Base-by-base conservation (phyloP, 2,329 filamentous ascomycete genomes). In the Cladosporium sp. region DNA sequence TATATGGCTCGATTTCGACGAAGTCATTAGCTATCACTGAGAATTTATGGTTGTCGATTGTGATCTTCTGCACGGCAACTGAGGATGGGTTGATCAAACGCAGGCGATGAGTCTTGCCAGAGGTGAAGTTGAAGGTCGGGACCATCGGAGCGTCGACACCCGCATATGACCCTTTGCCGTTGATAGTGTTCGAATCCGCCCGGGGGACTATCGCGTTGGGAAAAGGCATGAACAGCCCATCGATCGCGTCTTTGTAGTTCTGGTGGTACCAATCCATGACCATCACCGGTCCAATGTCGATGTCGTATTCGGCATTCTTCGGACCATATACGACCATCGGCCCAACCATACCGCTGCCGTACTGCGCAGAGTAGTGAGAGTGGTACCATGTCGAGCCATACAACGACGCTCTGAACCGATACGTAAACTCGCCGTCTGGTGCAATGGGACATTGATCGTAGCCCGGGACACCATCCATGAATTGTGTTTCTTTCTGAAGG, bases 1-100 rank as follows among this genome's bases (percentile, higher is more conserved):
- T 64, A 63, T 76, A 78, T 0, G 76, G 76, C 25, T 68, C 58
- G 36, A 77, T 70, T 2, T 75, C 73, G 2, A 78, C 71, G 28
- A 75, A 73, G 59, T 78, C 76, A 22, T 71, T 67, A 3, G 72
- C 73, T 42, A 78, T 75, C 56, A 78, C 71, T 2, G 65, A 73
- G 64, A 78, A 63, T 3, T 65, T 73, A 62, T 78, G 75, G 44
- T 72, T 71, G 59, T 78, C 76, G 39, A 78, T 73, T 58, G 68
- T 70, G 62, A 78, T 76, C 53, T 75, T 74, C 62, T 70, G 71
- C 8, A 72, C 69, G 0, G 69, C 72, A 50, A 74, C 73, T 22
- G 74, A 70, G 3, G 73, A 73, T 13, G 68, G 67, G 44, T 78
- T 78, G 53, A 78, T 73, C 12, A 78, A 60, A 6, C 76, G 69